Percentiles rank a stretch among this genome's conserved stretches.
phyloP scores from a whole-genome alignment of 169 alveolate species.

The Theileria equi region DNA sequence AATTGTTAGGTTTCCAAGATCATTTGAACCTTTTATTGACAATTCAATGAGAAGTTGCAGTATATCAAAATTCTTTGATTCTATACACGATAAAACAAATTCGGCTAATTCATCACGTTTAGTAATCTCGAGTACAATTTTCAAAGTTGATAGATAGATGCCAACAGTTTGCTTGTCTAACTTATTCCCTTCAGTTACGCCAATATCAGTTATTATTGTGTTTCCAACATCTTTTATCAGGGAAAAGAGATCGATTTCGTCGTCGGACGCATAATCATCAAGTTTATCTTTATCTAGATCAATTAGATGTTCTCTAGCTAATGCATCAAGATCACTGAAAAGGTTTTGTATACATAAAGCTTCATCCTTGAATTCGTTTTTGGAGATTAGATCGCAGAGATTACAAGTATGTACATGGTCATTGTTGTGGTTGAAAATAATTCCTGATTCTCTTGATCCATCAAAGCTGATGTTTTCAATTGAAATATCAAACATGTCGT shows the following conservation, averaged over 20 bases:
- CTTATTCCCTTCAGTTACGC: constrained; percentile 2
- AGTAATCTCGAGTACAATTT: neutral
- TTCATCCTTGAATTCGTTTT: constrained; percentile 46
- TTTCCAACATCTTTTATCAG: neutral
- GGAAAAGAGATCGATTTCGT: neutral
- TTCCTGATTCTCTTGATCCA: neutral
- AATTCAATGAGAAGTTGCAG: neutral
- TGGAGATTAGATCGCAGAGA: constrained; percentile 12
- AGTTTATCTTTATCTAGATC: neutral
- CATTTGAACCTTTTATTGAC: neutral
- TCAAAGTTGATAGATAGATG: neutral
- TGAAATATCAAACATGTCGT: constrained; percentile 52
- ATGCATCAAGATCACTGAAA: constrained; percentile 33
- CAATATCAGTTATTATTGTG: neutral
- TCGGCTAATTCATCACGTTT: neutral
- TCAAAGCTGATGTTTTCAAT: neutral
- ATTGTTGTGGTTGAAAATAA: neutral
- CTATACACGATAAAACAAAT: neutral
- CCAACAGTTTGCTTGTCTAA: neutral
- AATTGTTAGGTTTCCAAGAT: neutral
- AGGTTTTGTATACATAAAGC: constrained; percentile 7
- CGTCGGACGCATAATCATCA: too few relatives aligned
- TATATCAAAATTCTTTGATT: constrained; percentile 9
- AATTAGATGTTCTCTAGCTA: constrained; percentile 41
- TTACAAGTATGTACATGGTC: constrained; percentile 1